Evolutionary conservation across 2,329 filamentous ascomycete genomes (phyloP), one percentile per base, ranked within the genome.

Genomic region (Acrodontium crateriforme): DNA sequence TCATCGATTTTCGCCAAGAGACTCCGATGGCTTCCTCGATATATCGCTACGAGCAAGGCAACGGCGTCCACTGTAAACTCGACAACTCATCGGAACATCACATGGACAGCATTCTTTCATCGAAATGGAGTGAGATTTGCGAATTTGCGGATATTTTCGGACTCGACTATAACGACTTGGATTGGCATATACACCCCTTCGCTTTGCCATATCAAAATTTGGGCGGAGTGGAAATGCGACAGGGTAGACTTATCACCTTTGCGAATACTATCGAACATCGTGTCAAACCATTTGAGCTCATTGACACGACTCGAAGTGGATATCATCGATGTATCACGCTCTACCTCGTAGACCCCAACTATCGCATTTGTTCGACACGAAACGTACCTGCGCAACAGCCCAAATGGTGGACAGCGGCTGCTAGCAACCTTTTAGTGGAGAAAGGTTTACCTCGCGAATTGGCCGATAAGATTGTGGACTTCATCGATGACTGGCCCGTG

Each of bases 331-430:
- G n/a, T n/a, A n/a, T n/a, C n/a, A n/a, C n/a, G n/a, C n/a, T n/a
- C n/a, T 74, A 64, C 44, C 55, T 75, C 3, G 60, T 74, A 3
- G 69, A 74, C 35, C 70, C 69, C 0, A 43, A 59, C 16, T 39
- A 51, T 5, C 59, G 58, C 9, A 54, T 74, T 29, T 54, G 69
- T 11, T 70, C 53, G 3, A 65, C 60, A 0, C 54, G 55, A 0
- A 65, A 67, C 32, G 53, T 67, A 0, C 63, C 63, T 3, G 60
- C 61, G 0, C 63, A 69, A 36, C 58, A 56, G 29, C 38, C 51
- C 12, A 49, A 57, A 3, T 68, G 62, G 63, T 59, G 51, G 46
- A 25, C 18, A 2, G 31, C 34, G 20, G 32, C 20, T n/a, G 27
- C 13, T 12, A 22, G 8, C 8, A 4, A 8, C 13, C 8, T 4